phyloP scores from a whole-genome alignment of 1,139 yeast species.

The Trichomonascaceae sp. region DNA sequence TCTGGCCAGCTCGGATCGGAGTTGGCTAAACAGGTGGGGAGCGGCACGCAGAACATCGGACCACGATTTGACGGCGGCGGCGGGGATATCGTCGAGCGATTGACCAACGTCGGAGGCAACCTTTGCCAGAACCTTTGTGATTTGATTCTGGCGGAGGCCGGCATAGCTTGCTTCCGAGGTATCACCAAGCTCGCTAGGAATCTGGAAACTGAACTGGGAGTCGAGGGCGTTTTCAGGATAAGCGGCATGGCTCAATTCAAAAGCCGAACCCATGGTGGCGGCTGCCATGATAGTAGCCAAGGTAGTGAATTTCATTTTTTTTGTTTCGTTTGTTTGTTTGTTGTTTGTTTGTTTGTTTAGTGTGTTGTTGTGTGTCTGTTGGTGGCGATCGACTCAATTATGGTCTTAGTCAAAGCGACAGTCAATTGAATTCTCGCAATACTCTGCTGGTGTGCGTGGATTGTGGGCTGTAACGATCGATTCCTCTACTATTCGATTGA shows the following conservation, averaged over 20 bases:
- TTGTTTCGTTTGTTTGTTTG: too few species aligned
- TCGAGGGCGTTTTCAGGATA: not conserved
- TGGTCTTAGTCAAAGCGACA: too few species aligned
- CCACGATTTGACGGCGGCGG: conserved; percentile 19
- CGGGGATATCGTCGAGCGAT: conserved; percentile 16
- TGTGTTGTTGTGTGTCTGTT: too few species aligned
- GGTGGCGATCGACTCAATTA: too few species aligned
- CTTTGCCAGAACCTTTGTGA: conserved; percentile 7
- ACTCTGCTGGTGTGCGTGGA: too few species aligned
- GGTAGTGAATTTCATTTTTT: too few species aligned
- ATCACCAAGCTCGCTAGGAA: conserved; percentile 7
- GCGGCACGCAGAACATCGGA: conserved; percentile 13
- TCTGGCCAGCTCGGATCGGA: conserved; percentile 3
- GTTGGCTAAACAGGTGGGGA: conserved; percentile 5
- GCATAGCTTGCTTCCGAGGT: conserved; percentile 3
- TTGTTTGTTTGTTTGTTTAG: too few species aligned
- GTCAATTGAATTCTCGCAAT: too few species aligned
- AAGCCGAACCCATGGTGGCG: too few species aligned
- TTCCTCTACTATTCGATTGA: too few species aligned
- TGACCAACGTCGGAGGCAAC: conserved; percentile 17
- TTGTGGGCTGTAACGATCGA: too few species aligned
- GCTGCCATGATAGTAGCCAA: too few species aligned
- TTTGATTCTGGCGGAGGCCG: conserved; percentile 5
- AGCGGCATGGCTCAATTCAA: not conserved
- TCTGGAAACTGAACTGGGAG: conserved; percentile 6